Percentiles rank a stretch among this genome's conserved stretches.
Conservation (phyloP, 768 basidiomycete genomes). For the Tricholoma terreum region DNA sequence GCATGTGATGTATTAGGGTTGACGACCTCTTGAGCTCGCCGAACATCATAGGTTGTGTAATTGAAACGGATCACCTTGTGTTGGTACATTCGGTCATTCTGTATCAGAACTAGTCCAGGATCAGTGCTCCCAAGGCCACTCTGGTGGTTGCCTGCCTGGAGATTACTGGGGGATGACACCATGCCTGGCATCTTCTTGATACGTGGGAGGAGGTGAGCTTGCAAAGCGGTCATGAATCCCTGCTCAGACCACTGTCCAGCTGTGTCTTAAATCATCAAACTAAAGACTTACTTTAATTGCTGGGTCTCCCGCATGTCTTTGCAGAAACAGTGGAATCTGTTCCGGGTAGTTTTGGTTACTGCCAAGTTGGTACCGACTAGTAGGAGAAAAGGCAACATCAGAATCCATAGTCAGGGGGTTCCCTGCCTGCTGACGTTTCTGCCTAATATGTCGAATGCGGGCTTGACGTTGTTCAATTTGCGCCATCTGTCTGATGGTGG, state of each 20-base stretch:
- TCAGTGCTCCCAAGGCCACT: too few relatives aligned
- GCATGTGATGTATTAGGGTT: slow-evolving; percentile 24
- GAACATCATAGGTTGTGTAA: slow-evolving; percentile 42
- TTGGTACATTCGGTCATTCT: slow-evolving; percentile 11
- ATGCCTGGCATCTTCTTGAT: slow-evolving; percentile 5
- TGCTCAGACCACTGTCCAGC: neutral
- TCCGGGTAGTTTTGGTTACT: neutral
- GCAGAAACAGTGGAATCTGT: neutral
- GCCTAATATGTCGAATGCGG: neutral
- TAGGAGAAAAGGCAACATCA: neutral
- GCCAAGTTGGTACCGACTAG: neutral
- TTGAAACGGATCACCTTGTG: slow-evolving; percentile 33
- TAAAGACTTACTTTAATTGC: neutral
- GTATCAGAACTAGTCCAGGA: neutral
- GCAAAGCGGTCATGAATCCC: neutral
- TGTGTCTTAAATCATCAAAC: too few relatives aligned
- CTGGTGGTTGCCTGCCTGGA: too few relatives aligned
- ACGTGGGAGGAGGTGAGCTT: slow-evolving; percentile 8
- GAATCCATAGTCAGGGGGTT: neutral
- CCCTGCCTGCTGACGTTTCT: neutral
- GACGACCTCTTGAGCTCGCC: slow-evolving; percentile 2
- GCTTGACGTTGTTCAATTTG: slow-evolving; percentile 1
- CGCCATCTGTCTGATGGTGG: neutral
- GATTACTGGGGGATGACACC: neutral
- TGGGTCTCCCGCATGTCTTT: neutral